phyloP scores from a whole-genome alignment of 2,329 filamentous ascomycete species.

The Colletotrichum gigasporum region DNA sequence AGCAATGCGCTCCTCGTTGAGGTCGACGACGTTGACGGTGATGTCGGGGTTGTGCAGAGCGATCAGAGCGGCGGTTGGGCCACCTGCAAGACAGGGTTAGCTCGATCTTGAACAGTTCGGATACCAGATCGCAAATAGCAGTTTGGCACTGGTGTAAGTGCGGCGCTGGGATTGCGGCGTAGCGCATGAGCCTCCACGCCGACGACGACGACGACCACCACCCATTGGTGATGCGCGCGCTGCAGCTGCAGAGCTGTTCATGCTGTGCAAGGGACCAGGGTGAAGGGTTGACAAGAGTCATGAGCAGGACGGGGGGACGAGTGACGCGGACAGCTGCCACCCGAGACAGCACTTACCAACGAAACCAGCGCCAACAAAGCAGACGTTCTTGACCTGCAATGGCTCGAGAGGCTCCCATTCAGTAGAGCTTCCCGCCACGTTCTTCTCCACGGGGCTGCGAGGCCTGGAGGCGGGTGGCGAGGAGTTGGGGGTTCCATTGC shows the following conservation, averaged over 20 bases:
- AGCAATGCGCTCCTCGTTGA: conserved; percentile 70
- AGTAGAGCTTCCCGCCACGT: neutral
- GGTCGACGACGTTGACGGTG: conserved; percentile 79
- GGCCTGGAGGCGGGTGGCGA: conserved; percentile 31
- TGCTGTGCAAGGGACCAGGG: neutral
- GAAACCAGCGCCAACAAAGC: conserved; percentile 80
- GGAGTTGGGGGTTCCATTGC: conserved; percentile 31
- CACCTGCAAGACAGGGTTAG: conserved; percentile 56
- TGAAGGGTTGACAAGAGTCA: conserved; percentile 6
- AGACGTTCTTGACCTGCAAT: conserved; percentile 60
- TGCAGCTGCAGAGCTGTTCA: neutral
- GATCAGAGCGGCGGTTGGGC: conserved; percentile 79
- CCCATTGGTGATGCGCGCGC: neutral
- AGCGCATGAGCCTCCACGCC: neutral
- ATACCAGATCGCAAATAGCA: neutral
- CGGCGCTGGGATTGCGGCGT: neutral
- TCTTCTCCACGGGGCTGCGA: conserved; percentile 31
- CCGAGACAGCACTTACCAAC: conserved; percentile 66
- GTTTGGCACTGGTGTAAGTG: neutral
- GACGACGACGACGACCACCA: neutral
- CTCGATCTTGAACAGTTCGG: neutral
- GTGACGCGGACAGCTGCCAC: neutral
- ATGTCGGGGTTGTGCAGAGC: conserved; percentile 78
- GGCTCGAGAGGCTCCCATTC: conserved; percentile 28
- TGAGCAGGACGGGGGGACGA: neutral